Percentiles rank a stretch among this genome's conserved stretches.
Conservation (phyloP, 148 eudicot genomes). For the Vaccinium darrowii region DNA sequence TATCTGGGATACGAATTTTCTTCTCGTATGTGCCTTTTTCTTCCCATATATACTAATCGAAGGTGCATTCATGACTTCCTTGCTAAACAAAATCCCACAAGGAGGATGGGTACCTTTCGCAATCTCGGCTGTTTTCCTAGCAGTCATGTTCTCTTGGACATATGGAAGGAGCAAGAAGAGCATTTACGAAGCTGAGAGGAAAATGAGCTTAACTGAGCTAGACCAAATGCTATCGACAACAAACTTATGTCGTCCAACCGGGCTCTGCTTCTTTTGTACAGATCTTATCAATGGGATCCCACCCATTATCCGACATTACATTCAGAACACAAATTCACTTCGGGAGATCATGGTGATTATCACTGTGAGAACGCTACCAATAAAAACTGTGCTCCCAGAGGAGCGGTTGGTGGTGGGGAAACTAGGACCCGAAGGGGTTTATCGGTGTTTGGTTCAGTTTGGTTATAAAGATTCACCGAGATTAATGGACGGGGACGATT, state of each 20-base stretch:
- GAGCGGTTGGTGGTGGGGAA: constrained; percentile 20
- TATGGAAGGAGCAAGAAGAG: constrained; percentile 33
- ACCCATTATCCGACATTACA: constrained; percentile 32
- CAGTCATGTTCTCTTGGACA: constrained; percentile 17
- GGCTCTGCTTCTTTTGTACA: constrained; percentile 36
- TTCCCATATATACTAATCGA: constrained; percentile 23
- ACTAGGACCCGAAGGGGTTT: constrained; percentile 10
- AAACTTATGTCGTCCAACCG: constrained; percentile 17
- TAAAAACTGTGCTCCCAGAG: constrained; percentile 28
- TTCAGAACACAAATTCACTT: constrained; percentile 16
- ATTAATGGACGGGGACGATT: constrained; percentile 8
- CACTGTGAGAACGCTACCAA: constrained; percentile 29
- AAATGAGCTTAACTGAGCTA: constrained; percentile 12
- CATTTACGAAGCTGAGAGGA: constrained; percentile 13
- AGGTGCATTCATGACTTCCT: constrained; percentile 27
- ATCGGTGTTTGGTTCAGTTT: constrained; percentile 23
- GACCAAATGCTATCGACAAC: background rate
- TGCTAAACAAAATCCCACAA: constrained; percentile 36
- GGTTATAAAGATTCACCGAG: constrained; percentile 12
- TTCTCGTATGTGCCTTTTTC: constrained; percentile 29
- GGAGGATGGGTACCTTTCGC: constrained; percentile 49
- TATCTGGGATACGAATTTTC: constrained; percentile 30
- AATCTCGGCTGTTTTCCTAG: constrained; percentile 24
- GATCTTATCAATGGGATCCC: constrained; percentile 39
- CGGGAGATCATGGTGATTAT: constrained; percentile 33